Base-by-base conservation (phyloP, 2,329 filamentous ascomycete species). In the Ascochyta clinopodiicola region DNA sequence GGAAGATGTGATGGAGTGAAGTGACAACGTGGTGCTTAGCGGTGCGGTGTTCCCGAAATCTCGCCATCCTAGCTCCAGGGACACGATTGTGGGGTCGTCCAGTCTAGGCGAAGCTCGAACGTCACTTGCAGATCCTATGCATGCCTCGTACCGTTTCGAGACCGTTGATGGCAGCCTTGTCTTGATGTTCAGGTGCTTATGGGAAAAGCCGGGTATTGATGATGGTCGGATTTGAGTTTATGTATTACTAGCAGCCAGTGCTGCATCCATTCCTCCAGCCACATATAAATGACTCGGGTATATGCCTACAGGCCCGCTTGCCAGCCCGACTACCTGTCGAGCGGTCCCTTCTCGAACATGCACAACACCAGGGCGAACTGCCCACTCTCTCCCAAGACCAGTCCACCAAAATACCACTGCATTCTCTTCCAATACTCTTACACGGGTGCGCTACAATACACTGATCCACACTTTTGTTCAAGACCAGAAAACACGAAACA, bases 51-150 rank as follows among this genome's bases (percentile, higher is more conserved):
- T 50, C 47, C 53, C 47, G 37, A 56, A 56, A 56, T 56, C 53
- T 51, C 47, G 53, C 47, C 32, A 48, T 57, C 38, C 51, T 57
- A 59, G 56, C 51, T 55, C 46, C 59, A 54, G 55, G 53, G 52
- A 56, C 56, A 35, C 48, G 51, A 57, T 46, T 61, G 58, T 61
- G 55, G 58, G 57, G 57, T 55, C 38, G 34, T 38, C 27, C 32
- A 57, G 37, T 34, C 44, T 61, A 58, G 45, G 55, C 57, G 51
- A 61, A 61, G 43, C 51, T 56, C 50, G 42, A 56, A 54, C 57
- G 53, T 60, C 50, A 48, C 50, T 50, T 56, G 53, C 48, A 57
- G 53, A 57, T 53, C 49, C 39, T 44, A 50, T 51, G 44, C 37
- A 49, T 46, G 46, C 44, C 32, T 44, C 5, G 32, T 37, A 47